These are phyloP conservation scores for Mucor ambiguus DNA, from an alignment of 371 early-diverging fungal species.

Conservation along the genomic window DNA sequence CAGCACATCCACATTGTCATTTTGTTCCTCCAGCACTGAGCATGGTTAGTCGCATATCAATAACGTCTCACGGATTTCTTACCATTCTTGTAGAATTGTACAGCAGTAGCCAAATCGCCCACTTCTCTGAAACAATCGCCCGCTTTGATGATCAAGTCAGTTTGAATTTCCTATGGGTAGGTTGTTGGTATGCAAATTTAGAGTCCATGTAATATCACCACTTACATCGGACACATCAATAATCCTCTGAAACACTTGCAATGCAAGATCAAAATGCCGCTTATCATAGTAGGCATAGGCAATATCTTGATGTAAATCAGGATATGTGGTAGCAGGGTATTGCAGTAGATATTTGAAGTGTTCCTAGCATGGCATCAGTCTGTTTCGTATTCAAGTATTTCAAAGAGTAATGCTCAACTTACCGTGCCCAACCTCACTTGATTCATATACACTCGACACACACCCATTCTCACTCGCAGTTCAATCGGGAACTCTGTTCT, in stretches of 20 bases:
- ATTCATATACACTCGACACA: slow-evolving; percentile 76
- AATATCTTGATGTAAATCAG: slow-evolving; percentile 82
- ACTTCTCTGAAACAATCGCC: slow-evolving; percentile 75
- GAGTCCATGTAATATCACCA: background rate
- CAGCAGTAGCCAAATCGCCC: slow-evolving; percentile 68
- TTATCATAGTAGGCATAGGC: slow-evolving; percentile 80
- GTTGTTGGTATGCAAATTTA: background rate
- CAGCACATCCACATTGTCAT: slow-evolving; percentile 74
- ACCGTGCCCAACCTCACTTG: slow-evolving; percentile 71
- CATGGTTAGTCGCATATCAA: background rate
- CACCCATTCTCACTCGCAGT: slow-evolving; percentile 82
- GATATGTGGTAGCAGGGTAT: slow-evolving; percentile 59
- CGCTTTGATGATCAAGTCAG: slow-evolving; percentile 54
- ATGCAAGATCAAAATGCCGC: slow-evolving; percentile 66
- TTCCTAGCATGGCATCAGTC: slow-evolving; percentile 41
- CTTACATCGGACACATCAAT: slow-evolving; percentile 59
- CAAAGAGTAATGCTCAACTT: slow-evolving; percentile 7
- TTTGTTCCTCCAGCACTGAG: slow-evolving; percentile 51
- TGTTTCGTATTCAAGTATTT: no score
- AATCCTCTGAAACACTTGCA: slow-evolving; percentile 64
- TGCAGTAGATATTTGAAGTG: slow-evolving; percentile 72
- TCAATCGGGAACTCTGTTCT: slow-evolving; percentile 73
- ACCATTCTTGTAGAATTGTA: slow-evolving; percentile 58
- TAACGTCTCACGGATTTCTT: background rate
- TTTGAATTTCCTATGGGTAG: slow-evolving; percentile 43